Evolutionary conservation across 352 stramenopile genomes (phyloP).

Genomic region (Pythium folliculosum): DNA sequence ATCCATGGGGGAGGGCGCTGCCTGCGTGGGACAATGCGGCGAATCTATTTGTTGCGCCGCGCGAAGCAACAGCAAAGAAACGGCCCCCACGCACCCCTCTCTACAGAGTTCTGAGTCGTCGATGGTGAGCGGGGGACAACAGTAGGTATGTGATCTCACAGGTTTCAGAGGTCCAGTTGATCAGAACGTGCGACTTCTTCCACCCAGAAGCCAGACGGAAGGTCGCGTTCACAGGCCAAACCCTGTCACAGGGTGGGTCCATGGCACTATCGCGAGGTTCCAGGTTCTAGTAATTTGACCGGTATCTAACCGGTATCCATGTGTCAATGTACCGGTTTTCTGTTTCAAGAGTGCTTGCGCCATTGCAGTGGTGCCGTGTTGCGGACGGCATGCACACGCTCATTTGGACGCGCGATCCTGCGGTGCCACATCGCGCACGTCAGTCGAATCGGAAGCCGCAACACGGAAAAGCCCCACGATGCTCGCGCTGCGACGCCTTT

Average conservation of each 20-base stretch:
- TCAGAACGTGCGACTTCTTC: constrained; percentile 18
- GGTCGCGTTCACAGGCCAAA: no score
- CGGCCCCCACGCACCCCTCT: no score
- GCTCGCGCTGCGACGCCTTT: constrained; percentile 23
- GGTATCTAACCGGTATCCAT: not conserved
- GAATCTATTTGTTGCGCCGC: no score
- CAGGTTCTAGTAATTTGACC: no score
- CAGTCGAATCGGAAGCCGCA: constrained; percentile 3
- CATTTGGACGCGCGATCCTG: constrained; percentile 1
- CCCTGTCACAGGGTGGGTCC: not conserved
- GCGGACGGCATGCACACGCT: not conserved
- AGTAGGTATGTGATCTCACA: constrained; percentile 12
- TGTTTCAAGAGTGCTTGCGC: constrained; percentile 32
- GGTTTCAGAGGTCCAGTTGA: constrained; percentile 11
- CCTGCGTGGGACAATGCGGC: no score
- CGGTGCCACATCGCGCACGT: constrained; percentile 22
- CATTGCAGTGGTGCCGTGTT: constrained; percentile 11
- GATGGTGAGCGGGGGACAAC: not conserved
- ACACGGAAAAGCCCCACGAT: constrained; percentile 7
- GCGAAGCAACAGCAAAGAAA: no score
- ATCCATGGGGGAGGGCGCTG: no score
- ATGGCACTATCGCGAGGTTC: not conserved
- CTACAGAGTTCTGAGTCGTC: no score
- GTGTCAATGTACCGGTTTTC: constrained; percentile 12
- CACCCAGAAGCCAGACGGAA: constrained; percentile 24